These are phyloP conservation scores for Gynandropsis gynandra DNA, from an alignment of 345 rosid species.

Conservation along the genomic window DNA sequence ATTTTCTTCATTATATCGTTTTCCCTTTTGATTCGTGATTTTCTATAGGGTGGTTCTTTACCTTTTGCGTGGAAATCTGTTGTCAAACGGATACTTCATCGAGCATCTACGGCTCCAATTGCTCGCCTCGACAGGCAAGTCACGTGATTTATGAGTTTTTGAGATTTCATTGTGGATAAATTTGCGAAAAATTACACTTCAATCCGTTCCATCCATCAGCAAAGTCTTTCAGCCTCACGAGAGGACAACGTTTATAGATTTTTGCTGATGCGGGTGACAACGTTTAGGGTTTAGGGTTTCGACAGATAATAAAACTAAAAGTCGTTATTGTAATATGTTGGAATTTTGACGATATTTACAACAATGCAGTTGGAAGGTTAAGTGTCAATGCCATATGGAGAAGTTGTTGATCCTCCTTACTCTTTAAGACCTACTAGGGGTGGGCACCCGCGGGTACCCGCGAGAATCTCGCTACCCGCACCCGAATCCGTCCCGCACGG, in stretches of 20 bases:
- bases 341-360: not conserved
- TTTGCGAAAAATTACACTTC: too few species aligned
- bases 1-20: not conserved
- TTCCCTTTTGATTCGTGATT: slow-evolving; percentile 16
- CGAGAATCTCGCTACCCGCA: too few species aligned
- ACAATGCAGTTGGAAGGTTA: slow-evolving; percentile 67
- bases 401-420: slow-evolving; percentile 68
- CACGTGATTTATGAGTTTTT: not conserved
- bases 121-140: slow-evolving; percentile 72
- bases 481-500: too few species aligned
- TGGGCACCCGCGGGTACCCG: too few species aligned
- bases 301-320: too few species aligned
- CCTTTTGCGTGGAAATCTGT: slow-evolving; percentile 97
- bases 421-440: slow-evolving; percentile 52
- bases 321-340: too few species aligned
- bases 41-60: slow-evolving; percentile 83
- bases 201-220: too few species aligned
- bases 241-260: too few species aligned
- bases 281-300: too few species aligned
- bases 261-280: too few species aligned
- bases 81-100: slow-evolving; percentile 62
- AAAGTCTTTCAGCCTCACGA: too few species aligned
- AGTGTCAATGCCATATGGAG: slow-evolving; percentile 66
- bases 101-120: slow-evolving; percentile 49
- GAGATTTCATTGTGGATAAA: too few species aligned